phyloP scores from a whole-genome alignment of 139 green algal species.

The Chlorella sp. region DNA sequence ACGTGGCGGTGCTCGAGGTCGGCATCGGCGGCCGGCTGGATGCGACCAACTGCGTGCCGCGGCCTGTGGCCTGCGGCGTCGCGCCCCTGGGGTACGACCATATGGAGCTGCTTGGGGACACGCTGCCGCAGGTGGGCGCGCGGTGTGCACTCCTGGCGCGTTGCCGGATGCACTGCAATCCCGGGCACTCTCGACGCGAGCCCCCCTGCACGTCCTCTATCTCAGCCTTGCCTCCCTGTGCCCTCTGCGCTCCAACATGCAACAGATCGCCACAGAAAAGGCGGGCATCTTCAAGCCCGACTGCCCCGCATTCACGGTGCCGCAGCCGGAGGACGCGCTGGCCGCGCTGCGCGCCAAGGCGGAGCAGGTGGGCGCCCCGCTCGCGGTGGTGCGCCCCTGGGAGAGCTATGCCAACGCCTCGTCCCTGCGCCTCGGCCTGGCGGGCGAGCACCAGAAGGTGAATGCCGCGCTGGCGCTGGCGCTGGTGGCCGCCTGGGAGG shows the following conservation, averaged over 20 bases:
- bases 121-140: constrained; percentile 76
- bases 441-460: constrained; percentile 82
- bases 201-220: too few species aligned
- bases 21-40: constrained; percentile 95
- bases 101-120: constrained; percentile 94
- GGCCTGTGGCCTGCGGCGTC: constrained; percentile 74
- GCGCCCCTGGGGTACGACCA: constrained; percentile 94
- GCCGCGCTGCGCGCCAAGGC: constrained; percentile 58
- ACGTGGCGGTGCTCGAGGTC: constrained; percentile 94
- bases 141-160: too few species aligned
- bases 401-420: constrained; percentile 23
- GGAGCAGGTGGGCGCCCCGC: constrained; percentile 26
- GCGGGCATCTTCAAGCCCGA: constrained; percentile 89
- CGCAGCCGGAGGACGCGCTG: constrained; percentile 84
- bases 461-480: constrained; percentile 87
- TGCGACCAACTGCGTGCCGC: constrained; percentile 86
- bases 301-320: constrained; percentile 71
- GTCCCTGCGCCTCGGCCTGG: constrained; percentile 66
- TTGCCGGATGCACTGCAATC: too few species aligned
- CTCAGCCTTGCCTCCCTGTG: too few species aligned
- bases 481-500: constrained; percentile 75
- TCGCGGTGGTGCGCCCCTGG: constrained; percentile 40
- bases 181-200: too few species aligned
- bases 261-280: constrained; percentile 94
- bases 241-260: constrained; percentile 7